A percentile compares a stretch with the other conserved stretches of the same genome.
These are phyloP conservation scores for Penicillium sp. DNA, from an alignment of 2,329 filamentous ascomycete genomes.

Conservation along the genomic window DNA sequence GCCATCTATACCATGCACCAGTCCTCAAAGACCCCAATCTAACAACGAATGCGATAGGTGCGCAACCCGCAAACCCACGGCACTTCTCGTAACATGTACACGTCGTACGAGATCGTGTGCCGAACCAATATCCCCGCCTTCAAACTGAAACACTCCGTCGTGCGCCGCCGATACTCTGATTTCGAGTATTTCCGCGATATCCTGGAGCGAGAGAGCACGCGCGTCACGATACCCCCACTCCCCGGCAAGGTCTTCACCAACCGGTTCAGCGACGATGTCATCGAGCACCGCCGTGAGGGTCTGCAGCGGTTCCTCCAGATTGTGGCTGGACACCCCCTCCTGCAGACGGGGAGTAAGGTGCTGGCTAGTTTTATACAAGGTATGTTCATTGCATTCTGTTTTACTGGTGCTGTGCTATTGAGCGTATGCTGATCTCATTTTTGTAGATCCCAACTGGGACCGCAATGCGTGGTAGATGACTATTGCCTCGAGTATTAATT, in stretches of 20 bases:
- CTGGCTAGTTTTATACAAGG: slow-evolving; percentile 95
- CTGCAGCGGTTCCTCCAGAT: slow-evolving; percentile 96
- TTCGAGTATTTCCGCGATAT: slow-evolving; percentile 99
- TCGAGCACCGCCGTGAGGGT: slow-evolving; percentile 87
- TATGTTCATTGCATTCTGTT: slow-evolving; percentile 43
- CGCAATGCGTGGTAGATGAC: slow-evolving; percentile 71
- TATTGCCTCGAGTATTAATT: neutral
- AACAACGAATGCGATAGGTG: slow-evolving; percentile 52
- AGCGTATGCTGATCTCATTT: slow-evolving; percentile 13
- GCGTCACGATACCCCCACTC: slow-evolving; percentile 92
- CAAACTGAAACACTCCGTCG: slow-evolving; percentile 84
- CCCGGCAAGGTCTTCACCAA: slow-evolving; percentile 98
- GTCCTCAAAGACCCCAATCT: neutral
- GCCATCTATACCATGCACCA: neutral
- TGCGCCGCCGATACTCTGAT: slow-evolving; percentile 92
- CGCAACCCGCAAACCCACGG: slow-evolving; percentile 92
- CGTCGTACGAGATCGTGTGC: slow-evolving; percentile 97
- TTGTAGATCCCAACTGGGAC: slow-evolving; percentile 67
- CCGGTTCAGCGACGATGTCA: slow-evolving; percentile 96
- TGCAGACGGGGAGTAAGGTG: slow-evolving; percentile 98
- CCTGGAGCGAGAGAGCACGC: slow-evolving; percentile 87
- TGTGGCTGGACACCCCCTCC: slow-evolving; percentile 89
- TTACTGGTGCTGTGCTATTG: neutral
- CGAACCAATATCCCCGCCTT: slow-evolving; percentile 98
- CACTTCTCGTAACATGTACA: slow-evolving; percentile 94